phyloP scores from a whole-genome alignment of 805 yeast genomes.

The Blastobotrys terrestris region DNA sequence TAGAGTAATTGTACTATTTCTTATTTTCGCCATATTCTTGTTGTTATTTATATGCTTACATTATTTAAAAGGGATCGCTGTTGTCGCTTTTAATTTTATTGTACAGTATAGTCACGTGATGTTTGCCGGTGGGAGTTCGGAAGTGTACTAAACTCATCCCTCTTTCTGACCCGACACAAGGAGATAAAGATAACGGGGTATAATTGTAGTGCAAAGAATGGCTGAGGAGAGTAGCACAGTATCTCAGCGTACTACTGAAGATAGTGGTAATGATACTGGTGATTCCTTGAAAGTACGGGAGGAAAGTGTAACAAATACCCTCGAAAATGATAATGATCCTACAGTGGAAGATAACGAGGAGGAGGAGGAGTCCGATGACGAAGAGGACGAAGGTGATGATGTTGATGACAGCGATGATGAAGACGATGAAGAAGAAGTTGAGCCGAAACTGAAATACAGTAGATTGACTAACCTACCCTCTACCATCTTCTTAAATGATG shows the following conservation, averaged over 20 bases:
- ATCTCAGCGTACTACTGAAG: background rate
- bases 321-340: constrained; percentile 14
- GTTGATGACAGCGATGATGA: constrained; percentile 26
- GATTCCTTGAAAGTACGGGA: background rate
- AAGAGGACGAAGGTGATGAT: constrained; percentile 21
- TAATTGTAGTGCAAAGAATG: background rate
- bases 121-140: background rate
- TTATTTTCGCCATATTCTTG: no score
- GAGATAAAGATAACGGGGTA: background rate
- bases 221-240: constrained; percentile 3
- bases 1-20: no score
- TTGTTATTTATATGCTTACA: no score
- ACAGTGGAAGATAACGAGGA: constrained; percentile 20
- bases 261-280: background rate
- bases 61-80: no score
- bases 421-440: constrained; percentile 30
- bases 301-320: background rate
- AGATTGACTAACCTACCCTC: constrained; percentile 63
- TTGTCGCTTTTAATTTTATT: no score
- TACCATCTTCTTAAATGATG: constrained; percentile 65
- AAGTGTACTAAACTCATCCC: background rate
- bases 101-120: no score
- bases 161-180: background rate
- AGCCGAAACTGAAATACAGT: constrained; percentile 57
- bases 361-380: constrained; percentile 18